Base-by-base conservation (phyloP, 2,329 filamentous ascomycete species). In the Coleophoma eucalyptorum region DNA sequence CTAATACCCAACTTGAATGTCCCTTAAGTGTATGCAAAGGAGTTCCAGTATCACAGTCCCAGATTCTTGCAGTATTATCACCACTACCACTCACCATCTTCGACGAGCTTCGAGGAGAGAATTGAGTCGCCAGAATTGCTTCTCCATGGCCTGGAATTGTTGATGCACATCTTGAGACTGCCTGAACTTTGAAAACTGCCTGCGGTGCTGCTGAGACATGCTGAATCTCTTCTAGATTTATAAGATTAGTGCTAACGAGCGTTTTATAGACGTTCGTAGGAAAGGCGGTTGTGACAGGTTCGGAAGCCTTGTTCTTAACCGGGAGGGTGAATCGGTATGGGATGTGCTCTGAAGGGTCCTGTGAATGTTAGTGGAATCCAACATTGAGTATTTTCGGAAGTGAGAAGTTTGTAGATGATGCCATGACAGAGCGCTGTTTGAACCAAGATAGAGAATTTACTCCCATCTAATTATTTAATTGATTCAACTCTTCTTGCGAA, bases 11-110 rank as follows among this genome's bases (percentile, higher is more conserved):
- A 54, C 87, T 87, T 2, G 86, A 86, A 68, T 97, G 94, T 0
- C 91, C 91, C 61, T 90, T 87, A 45, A 97, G 72, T 0, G 91
- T 97, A 68, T 89, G 82, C 54, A 90, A 81, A 0, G 92, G 91
- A 11, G 91, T 97, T 44, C 92, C 92, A 0, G 91, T 97, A 62
- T 97, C 90, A 45, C 90, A 92, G 63, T 99, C 92, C 90, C 90
- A 97, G 72, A 97, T 86, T 50, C 93, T 77, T 0, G 92, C 93
- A 1, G 92, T 97, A 59, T 87, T 87, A 65, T 99, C 94, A 43
- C 94, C 94, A 54, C 87, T 90, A 0, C 93, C 94, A 1, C 90
- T 96, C 0, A 91, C 92, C 68, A 97, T 79, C 52, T 86, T 79
- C 11, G 84, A 83, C 21, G 89, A 93, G 6, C 81, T 84, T 35